Percentiles rank a stretch among this genome's conserved stretches.
Evolutionary conservation across 129 eudicot genomes (phyloP).

Genomic region (Centrapalus pauciflorus): DNA sequence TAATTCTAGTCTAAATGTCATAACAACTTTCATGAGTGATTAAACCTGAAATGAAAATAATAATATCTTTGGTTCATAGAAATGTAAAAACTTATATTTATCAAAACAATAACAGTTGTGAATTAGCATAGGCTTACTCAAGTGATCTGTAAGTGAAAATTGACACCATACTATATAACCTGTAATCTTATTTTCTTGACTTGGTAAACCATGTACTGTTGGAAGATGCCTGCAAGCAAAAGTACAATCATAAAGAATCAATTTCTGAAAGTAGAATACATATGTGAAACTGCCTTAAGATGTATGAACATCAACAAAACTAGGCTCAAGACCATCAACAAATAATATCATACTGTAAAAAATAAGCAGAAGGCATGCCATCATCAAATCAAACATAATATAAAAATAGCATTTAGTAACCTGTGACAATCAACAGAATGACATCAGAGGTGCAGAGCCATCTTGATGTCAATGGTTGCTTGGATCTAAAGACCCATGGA

Average conservation of each 20-base stretch:
- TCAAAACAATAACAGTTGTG: not conserved
- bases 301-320: not conserved
- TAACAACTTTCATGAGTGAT: not conserved
- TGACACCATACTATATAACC: conserved; percentile 27
- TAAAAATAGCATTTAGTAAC: conserved; percentile 14
- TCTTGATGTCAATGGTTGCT: conserved; percentile 34
- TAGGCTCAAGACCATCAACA: not conserved
- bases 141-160: not conserved
- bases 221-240: conserved; percentile 54
- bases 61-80: not conserved
- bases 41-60: not conserved
- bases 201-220: conserved; percentile 77
- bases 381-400: not conserved
- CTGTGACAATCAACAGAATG: conserved; percentile 53
- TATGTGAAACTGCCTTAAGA: not conserved
- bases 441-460: conserved; percentile 67
- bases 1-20: not conserved
- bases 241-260: not conserved
- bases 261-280: not conserved
- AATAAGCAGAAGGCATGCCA: not conserved
- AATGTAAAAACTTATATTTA: not conserved
- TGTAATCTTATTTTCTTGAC: conserved; percentile 80
- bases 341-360: not conserved
- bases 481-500: conserved; percentile 50
- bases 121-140: not conserved